Evolutionary conservation across 1,284 basidiomycete genomes (phyloP).

Genomic region (Stygiomarasmius scandens): DNA sequence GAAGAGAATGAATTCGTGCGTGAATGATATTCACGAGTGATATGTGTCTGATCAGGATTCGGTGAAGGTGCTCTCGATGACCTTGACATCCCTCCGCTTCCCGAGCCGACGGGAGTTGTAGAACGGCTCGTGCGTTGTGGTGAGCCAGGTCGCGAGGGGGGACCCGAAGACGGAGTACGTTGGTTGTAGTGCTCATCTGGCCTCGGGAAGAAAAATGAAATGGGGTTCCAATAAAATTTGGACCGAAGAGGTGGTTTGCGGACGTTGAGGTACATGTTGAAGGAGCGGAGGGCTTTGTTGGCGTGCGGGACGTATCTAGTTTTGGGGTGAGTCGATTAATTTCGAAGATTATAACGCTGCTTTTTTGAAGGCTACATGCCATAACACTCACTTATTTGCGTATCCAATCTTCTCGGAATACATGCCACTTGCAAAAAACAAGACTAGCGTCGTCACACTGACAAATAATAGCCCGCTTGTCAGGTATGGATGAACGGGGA

Average conservation of each 20-base stretch:
- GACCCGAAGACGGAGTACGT: neutral
- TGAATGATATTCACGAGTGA: no score
- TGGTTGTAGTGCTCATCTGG: slow-evolving; percentile 19
- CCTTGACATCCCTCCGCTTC: no score
- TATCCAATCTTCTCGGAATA: slow-evolving; percentile 96
- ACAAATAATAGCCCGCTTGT: slow-evolving; percentile 81
- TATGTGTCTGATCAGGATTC: slow-evolving; percentile 12
- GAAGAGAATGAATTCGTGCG: no score
- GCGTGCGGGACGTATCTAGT: slow-evolving; percentile 94
- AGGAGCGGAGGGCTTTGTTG: slow-evolving; percentile 86
- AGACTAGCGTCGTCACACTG: slow-evolving; percentile 83
- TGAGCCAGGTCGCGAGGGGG: neutral
- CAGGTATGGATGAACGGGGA: slow-evolving; percentile 68
- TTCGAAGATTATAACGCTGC: neutral
- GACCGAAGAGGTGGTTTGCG: slow-evolving; percentile 71
- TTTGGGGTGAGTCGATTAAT: no score
- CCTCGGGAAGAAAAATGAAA: slow-evolving; percentile 62
- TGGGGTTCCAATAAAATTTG: slow-evolving; percentile 64
- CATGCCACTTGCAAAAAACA: slow-evolving; percentile 97
- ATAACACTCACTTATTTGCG: slow-evolving; percentile 80
- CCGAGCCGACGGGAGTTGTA: slow-evolving; percentile 11
- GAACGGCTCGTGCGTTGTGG: slow-evolving; percentile 1
- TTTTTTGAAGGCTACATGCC: no score
- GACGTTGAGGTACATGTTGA: slow-evolving; percentile 98
- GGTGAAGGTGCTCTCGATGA: slow-evolving; percentile 16